Percentiles rank a stretch among this genome's conserved stretches.
These are phyloP conservation scores for Allomyces macrogynus DNA, from an alignment of 192 early-diverging fungal species.

Conservation along the genomic window DNA sequence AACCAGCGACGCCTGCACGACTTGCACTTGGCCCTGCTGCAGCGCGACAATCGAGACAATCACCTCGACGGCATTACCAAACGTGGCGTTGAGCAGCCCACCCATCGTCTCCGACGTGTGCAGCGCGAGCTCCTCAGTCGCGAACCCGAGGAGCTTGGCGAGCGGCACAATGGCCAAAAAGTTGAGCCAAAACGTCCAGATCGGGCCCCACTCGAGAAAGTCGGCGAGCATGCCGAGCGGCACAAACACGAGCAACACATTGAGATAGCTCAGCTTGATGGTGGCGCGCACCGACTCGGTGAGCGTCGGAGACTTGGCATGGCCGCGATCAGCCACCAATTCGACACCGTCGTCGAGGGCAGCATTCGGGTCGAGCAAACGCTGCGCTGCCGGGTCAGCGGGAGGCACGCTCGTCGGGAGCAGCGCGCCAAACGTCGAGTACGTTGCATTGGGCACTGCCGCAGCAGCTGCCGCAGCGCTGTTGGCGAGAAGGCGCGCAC, in stretches of 20 bases:
- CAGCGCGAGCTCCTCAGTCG: slow-evolving; percentile 63
- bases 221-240: slow-evolving; percentile 56
- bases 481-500: no score
- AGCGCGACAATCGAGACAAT: slow-evolving; percentile 35
- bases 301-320: background rate
- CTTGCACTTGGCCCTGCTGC: slow-evolving; percentile 19
- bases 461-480: no score
- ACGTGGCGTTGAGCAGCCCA: slow-evolving; percentile 43
- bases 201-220: slow-evolving; percentile 30
- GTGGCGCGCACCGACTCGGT: background rate
- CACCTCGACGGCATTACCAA: slow-evolving; percentile 50
- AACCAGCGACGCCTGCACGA: slow-evolving; percentile 46
- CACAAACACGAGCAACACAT: slow-evolving; percentile 49
- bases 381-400: no score
- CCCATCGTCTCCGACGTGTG: slow-evolving; percentile 45
- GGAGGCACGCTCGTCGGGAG: no score
- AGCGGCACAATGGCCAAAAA: slow-evolving; percentile 74
- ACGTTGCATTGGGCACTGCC: no score
- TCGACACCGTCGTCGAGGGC: no score
- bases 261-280: slow-evolving; percentile 33
- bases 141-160: slow-evolving; percentile 69
- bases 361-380: no score
- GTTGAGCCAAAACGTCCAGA: background rate
- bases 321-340: no score
- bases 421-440: no score